Base-by-base conservation (phyloP, 495 filamentous ascomycete genomes). In the Tetracladium setigerum region DNA sequence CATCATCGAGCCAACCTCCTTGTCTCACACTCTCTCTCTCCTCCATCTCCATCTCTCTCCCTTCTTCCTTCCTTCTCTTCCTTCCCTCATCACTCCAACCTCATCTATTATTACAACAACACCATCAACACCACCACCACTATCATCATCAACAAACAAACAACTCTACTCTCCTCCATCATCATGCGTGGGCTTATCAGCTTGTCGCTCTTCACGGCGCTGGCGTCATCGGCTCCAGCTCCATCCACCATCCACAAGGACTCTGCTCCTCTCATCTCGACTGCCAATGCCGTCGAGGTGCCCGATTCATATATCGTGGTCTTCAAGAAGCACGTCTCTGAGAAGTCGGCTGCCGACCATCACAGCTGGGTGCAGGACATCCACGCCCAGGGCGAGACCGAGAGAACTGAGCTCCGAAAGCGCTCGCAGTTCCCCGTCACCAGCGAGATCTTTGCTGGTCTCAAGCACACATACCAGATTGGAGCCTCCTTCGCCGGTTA, bases 401-500 rank as follows among this genome's bases (percentile, higher is more conserved):
- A 69, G 38, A 81, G 79, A 51, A 74, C 74, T 57, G 90, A 95
- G 72, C 83, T 97, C 57, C 81, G 82, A 64, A 97, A 95, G 82
- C 82, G 92, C 52, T 84, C 83, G 30, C 81, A 91, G 62, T 76
- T 87, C 52, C 83, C 84, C 16, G 63, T 91, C 35, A 70, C 70
- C 18, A 74, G 78, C 49, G 81, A 86, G 35, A 68, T 82, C 58
- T 95, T 88, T 67, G 76, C 73, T 41, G 94, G 94, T 41, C 65
- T 99, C 44, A 95, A 92, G 78, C 87, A 95, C 68, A 96, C 91
- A 34, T 92, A 91, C 70, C 86, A 94, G 71, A 85, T 97, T 47
- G 85, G 83, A 57, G 83, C 81, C 44, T 74, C 76, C 36, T 75
- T 97, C 65, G 63, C 92, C 38, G 94, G 94, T 49, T 99, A 99